These are phyloP conservation scores for Podila epigama DNA, from an alignment of 192 early-diverging fungal genomes.

Conservation along the genomic window DNA sequence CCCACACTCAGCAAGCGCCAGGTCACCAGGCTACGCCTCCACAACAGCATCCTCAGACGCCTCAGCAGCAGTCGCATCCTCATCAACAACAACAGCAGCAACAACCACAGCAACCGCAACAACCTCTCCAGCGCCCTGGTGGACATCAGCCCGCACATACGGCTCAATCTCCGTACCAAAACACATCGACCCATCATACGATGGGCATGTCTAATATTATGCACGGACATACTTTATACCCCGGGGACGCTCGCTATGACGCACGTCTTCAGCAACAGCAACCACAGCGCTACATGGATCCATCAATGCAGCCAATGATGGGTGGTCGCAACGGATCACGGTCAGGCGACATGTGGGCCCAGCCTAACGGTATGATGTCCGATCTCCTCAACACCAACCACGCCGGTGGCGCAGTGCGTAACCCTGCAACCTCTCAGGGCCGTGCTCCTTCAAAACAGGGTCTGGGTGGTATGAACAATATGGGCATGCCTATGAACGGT, in stretches of 20 bases:
- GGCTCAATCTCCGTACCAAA: neutral
- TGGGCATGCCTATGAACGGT: neutral
- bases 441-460: neutral
- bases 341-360: neutral
- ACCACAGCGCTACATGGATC: neutral
- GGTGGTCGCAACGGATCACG: neutral
- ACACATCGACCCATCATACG: neutral
- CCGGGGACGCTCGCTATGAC: neutral
- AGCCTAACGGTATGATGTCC: neutral
- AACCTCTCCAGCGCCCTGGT: too few relatives aligned
- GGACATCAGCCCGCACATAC: neutral
- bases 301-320: neutral
- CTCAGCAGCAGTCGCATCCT: neutral
- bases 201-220: neutral
- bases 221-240: constrained; percentile 1
- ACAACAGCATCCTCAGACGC: neutral
- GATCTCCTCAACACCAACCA: neutral
- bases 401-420: too few relatives aligned
- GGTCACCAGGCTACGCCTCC: neutral
- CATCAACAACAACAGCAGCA: too few relatives aligned
- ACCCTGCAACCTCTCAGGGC: neutral
- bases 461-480: neutral
- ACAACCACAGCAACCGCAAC: too few relatives aligned
- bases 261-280: too few relatives aligned
- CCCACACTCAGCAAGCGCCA: neutral